These are phyloP conservation scores for Fagus sylvatica DNA, from an alignment of 306 rosid genomes.

Conservation along the genomic window DNA sequence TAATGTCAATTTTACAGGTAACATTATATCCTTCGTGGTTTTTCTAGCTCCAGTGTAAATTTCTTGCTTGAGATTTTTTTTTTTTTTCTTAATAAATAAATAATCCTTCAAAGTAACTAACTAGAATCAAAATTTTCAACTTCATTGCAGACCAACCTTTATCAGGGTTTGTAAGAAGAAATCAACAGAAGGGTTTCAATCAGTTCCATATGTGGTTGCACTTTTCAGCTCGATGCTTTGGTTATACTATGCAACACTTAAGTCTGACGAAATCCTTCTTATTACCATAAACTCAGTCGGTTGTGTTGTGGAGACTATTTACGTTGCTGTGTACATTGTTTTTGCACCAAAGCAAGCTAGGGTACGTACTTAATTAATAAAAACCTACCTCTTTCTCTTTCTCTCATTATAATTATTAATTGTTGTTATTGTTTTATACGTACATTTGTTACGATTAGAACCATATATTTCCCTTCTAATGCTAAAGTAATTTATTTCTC, in stretches of 20 bases:
- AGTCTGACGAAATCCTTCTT: slow-evolving; percentile 63
- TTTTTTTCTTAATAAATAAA: neutral
- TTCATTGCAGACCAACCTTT: slow-evolving; percentile 65
- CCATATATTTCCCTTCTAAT: no score
- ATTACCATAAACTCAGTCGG: slow-evolving; percentile 79
- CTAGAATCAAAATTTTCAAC: neutral
- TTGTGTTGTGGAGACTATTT: slow-evolving; percentile 72
- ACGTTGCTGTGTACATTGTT: slow-evolving; percentile 59
- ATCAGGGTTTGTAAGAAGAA: slow-evolving; percentile 73
- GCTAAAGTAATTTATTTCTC: neutral
- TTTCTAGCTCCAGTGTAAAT: slow-evolving; percentile 92
- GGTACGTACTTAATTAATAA: slow-evolving; percentile 26
- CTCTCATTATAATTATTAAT: no score
- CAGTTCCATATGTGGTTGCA: slow-evolving; percentile 82
- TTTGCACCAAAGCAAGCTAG: slow-evolving; percentile 75
- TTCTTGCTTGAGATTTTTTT: neutral
- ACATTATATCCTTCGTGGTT: slow-evolving; percentile 73
- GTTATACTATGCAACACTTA: slow-evolving; percentile 81
- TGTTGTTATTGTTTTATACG: neutral
- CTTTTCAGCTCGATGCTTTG: slow-evolving; percentile 91
- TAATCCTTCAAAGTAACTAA: neutral
- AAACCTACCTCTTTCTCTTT: neutral
- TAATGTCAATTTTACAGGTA: slow-evolving; percentile 46
- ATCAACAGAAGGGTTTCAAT: slow-evolving; percentile 88
- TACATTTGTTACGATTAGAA: no score